Conservation (phyloP, 768 basidiomycete genomes). For the Dioszegia aurantiaca region DNA sequence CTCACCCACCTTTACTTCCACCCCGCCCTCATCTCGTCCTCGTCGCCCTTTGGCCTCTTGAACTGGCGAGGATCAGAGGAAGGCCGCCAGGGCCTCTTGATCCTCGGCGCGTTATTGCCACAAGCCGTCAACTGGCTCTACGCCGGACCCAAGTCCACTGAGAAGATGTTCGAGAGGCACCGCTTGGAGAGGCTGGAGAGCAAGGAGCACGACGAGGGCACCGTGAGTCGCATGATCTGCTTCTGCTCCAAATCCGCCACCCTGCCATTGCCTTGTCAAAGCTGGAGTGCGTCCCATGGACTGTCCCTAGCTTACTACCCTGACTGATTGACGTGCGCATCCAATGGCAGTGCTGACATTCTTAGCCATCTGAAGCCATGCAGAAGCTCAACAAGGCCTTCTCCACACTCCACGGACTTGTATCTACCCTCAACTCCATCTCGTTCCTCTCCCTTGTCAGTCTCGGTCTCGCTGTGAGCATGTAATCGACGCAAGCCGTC, state of each 20-base stretch:
- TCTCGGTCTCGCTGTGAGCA: constrained; percentile 43
- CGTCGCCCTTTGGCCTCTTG: constrained; percentile 56
- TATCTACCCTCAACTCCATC: constrained; percentile 64
- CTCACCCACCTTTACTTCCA: constrained; percentile 57
- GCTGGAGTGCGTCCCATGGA: too few species aligned
- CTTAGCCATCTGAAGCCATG: constrained; percentile 67
- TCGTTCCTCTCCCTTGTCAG: constrained; percentile 55
- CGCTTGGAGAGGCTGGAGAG: constrained; percentile 72
- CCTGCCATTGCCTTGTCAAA: too few species aligned
- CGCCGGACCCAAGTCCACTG: constrained; percentile 68
- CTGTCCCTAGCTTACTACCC: too few species aligned
- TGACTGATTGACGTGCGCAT: too few species aligned
- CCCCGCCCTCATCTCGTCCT: constrained; percentile 60
- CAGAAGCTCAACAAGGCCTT: constrained; percentile 68
- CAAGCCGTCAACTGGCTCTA: constrained; percentile 67
- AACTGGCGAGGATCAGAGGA: constrained; percentile 39
- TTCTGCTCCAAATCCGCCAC: too few species aligned
- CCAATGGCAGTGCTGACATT: background rate
- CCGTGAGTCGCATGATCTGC: constrained; percentile 55
- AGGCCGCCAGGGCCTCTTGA: constrained; percentile 38
- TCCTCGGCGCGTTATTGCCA: constrained; percentile 34
- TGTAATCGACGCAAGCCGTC: constrained; percentile 4
- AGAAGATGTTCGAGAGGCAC: constrained; percentile 73
- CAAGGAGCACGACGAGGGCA: constrained; percentile 64
- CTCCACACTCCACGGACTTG: constrained; percentile 65